A percentile compares a stretch with the other conserved stretches of the same genome.
Evolutionary conservation across 225 moss, liverwort and hornwort species (phyloP).

Genomic region (Pseudisothecium myosuroides): DNA sequence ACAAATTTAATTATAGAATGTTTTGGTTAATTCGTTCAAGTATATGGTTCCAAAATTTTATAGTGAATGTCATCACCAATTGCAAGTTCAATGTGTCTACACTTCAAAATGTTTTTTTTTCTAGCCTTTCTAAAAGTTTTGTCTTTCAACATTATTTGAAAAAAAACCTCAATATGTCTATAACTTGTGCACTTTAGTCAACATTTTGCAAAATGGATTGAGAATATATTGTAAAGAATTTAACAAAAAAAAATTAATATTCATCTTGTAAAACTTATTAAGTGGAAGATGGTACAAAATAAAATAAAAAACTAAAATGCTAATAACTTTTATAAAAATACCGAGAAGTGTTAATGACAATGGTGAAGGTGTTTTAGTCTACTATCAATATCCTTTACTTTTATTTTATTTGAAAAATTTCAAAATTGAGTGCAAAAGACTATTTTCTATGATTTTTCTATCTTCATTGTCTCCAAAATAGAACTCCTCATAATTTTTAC

Average conservation of each 20-base stretch:
- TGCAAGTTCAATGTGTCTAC: too few species aligned
- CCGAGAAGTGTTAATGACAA: fast-evolving
- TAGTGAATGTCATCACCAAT: too few species aligned
- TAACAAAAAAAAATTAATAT: not conserved
- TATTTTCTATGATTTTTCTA: too few species aligned
- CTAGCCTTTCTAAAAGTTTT: too few species aligned
- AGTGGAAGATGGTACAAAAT: not conserved
- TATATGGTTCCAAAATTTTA: not conserved
- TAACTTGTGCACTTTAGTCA: not conserved
- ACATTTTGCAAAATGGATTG: not conserved
- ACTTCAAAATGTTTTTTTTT: too few species aligned
- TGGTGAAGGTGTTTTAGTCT: not conserved
- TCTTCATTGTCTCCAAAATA: too few species aligned
- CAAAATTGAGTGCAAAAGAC: not conserved
- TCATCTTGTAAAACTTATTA: not conserved
- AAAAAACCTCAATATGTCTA: not conserved
- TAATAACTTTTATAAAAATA: not conserved
- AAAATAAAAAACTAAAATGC: not conserved
- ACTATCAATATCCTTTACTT: too few species aligned
- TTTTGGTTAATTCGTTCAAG: not conserved
- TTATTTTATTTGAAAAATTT: not conserved
- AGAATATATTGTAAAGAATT: not conserved
- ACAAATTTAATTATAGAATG: not conserved
- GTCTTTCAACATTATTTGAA: too few species aligned
- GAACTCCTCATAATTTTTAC: too few species aligned